Evolutionary conservation across 2,329 filamentous ascomycete genomes (phyloP).

Genomic region (Boeremia lycopersici): DNA sequence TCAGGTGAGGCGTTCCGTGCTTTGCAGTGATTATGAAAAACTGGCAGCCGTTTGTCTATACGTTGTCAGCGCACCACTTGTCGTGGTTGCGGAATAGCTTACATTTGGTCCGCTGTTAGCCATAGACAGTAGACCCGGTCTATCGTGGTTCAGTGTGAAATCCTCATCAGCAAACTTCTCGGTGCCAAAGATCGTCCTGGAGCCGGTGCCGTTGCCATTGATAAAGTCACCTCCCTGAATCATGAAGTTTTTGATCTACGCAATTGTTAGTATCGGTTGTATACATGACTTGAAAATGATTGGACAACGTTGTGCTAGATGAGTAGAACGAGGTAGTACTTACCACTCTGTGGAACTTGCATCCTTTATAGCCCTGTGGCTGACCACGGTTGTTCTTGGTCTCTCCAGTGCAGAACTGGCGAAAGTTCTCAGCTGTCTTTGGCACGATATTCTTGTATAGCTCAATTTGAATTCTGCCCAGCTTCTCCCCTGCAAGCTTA

Average conservation of each 20-base stretch:
- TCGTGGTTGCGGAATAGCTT: constrained; percentile 54
- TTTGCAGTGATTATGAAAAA: constrained; percentile 93
- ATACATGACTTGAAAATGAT: neutral
- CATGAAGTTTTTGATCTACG: constrained; percentile 93
- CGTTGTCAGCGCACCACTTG: constrained; percentile 1
- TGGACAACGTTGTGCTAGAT: no score
- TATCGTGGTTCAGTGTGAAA: constrained; percentile 78
- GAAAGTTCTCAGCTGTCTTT: constrained; percentile 94
- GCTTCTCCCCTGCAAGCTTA: constrained; percentile 39
- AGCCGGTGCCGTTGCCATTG: constrained; percentile 90
- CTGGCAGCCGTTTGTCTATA: constrained; percentile 78
- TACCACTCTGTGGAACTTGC: constrained; percentile 92
- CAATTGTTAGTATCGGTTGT: constrained; percentile 10
- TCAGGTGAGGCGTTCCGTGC: constrained; percentile 77
- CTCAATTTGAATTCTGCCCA: constrained; percentile 55
- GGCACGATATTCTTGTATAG: constrained; percentile 85
- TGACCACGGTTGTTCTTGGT: constrained; percentile 76
- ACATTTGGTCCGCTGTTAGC: constrained; percentile 58
- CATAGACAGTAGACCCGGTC: constrained; percentile 86
- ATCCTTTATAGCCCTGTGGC: constrained; percentile 92
- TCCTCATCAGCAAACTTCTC: constrained; percentile 90
- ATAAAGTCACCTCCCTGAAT: constrained; percentile 96
- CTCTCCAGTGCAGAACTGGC: constrained; percentile 95
- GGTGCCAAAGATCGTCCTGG: constrained; percentile 83
- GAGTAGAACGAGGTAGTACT: constrained; percentile 42